Base-by-base conservation (phyloP, 1,139 yeast genomes). In the Sugiyamaella neomexicana region DNA sequence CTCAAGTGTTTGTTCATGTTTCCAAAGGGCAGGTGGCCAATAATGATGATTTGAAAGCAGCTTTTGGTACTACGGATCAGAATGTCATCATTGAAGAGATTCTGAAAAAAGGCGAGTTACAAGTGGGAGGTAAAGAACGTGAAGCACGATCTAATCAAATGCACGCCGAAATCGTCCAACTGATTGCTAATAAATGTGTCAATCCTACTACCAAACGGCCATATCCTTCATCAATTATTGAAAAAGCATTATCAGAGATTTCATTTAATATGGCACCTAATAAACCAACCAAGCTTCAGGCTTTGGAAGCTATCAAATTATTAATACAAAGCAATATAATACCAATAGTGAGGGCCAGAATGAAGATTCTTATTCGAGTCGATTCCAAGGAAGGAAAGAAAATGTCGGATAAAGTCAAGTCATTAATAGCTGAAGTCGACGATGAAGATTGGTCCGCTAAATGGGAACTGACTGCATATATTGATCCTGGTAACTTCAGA, bases 21-120 rank as follows among this genome's bases (percentile, higher is more conserved):
- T 89, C 97, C 17, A 93, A 95, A 66, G 99, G 99, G 1, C 91
- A 85, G 61, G 95, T 89, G 1, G 99, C 99, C 2, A 83, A 91
- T 27, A 83, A 87, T 62, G 97, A 89, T 8, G 98, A 93, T 59
- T 75, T 93, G 46, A 75, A 79, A 63, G 78, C 82, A 50, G 78
- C 85, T 0, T 93, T 95, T 68, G 91, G 89, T 0, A 80, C 90
- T 0, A 83, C 89, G 0, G 85, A 90, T 62, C 79, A 81, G 32
- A 89, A 89, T 66, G 78, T 78, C 39, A 86, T 91, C 54, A 84
- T 93, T 39, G 75, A 80, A 51, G 96, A 88, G 64, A 93, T 93
- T 55, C 75, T 93, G 60, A 84, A 81, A 59, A 89, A 88, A 67
- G 99, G 99, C 42, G 99, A 93, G 69, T 84, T 93, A 62, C 99